Percentiles rank a stretch among this genome's conserved stretches.
Conservation (phyloP, 352 stramenopile genomes). For the Phytophthora nicotianae region DNA sequence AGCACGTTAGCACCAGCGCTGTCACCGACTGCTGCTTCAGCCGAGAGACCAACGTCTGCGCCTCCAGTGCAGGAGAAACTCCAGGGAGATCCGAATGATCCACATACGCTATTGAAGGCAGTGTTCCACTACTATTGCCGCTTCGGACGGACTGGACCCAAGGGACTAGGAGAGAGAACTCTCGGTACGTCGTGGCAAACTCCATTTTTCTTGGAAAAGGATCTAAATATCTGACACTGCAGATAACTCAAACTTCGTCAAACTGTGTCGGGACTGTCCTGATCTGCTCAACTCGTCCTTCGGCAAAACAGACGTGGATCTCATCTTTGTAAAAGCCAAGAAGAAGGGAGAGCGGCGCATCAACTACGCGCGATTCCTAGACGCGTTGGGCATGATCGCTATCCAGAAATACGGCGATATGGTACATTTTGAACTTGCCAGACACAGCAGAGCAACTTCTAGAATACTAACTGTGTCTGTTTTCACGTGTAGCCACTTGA, state of each 20-base stretch:
- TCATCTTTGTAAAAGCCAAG: constrained; percentile 89
- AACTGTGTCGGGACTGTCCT: constrained; percentile 82
- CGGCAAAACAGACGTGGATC: constrained; percentile 78
- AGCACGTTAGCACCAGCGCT: constrained; percentile 3
- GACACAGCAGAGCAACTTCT: neutral
- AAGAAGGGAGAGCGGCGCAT: constrained; percentile 86
- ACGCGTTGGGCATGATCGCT: constrained; percentile 86
- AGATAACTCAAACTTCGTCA: constrained; percentile 89
- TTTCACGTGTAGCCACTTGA: constrained; percentile 49
- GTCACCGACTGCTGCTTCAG: constrained; percentile 3
- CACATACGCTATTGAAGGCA: constrained; percentile 77
- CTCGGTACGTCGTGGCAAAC: constrained; percentile 54
- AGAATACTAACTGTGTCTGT: neutral
- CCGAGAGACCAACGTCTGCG: constrained; percentile 23
- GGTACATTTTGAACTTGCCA: constrained; percentile 35
- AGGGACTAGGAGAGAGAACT: constrained; percentile 68
- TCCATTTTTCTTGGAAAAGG: no score
- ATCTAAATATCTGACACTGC: neutral
- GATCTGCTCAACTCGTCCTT: constrained; percentile 63
- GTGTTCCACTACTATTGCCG: constrained; percentile 90
- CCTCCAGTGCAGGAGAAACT: constrained; percentile 41
- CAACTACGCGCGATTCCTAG: constrained; percentile 84
- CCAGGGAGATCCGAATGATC: constrained; percentile 74
- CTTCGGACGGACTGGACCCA: constrained; percentile 75
- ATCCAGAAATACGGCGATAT: constrained; percentile 80